phyloP scores from a whole-genome alignment of 345 rosid species.

The Linum lewisii region DNA sequence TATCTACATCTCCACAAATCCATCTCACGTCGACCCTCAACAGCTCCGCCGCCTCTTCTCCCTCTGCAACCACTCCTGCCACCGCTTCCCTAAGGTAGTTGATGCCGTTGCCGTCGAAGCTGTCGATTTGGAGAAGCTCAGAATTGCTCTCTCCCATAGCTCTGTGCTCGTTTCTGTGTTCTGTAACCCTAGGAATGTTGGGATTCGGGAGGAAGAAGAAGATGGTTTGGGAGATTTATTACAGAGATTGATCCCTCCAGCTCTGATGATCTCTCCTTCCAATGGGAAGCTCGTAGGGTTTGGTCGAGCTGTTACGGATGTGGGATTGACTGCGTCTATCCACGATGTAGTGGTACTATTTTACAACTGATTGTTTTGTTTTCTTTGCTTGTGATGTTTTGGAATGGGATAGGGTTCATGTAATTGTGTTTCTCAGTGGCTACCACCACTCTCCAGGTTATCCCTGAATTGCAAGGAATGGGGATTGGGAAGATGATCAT shows the following conservation, averaged over 20 bases:
- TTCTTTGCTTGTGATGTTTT: not conserved
- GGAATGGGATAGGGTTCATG: conserved; percentile 12
- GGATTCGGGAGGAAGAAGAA: not conserved
- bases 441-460: conserved; percentile 40
- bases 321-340: conserved; percentile 75
- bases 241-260: conserved; percentile 27
- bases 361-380: not conserved
- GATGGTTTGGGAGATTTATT: conserved; percentile 31
- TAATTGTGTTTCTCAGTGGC: conserved; percentile 29
- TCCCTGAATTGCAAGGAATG: conserved; percentile 55
- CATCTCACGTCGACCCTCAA: conserved; percentile 36
- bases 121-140: conserved; percentile 49
- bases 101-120: conserved; percentile 13
- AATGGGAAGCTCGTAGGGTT: conserved; percentile 61
- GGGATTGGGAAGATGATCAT: conserved; percentile 78
- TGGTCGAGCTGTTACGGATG: conserved; percentile 79
- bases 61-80: conserved; percentile 55
- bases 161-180: conserved; percentile 64
- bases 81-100: conserved; percentile 38
- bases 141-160: conserved; percentile 54
- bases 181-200: conserved; percentile 30
- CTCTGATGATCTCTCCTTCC: conserved; percentile 30
- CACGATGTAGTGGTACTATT: conserved; percentile 56
- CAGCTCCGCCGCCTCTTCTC: conserved; percentile 40
- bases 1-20: conserved; percentile 49